phyloP scores from a whole-genome alignment of 768 basidiomycete genomes.

The Xerocomellus dryophilus region DNA sequence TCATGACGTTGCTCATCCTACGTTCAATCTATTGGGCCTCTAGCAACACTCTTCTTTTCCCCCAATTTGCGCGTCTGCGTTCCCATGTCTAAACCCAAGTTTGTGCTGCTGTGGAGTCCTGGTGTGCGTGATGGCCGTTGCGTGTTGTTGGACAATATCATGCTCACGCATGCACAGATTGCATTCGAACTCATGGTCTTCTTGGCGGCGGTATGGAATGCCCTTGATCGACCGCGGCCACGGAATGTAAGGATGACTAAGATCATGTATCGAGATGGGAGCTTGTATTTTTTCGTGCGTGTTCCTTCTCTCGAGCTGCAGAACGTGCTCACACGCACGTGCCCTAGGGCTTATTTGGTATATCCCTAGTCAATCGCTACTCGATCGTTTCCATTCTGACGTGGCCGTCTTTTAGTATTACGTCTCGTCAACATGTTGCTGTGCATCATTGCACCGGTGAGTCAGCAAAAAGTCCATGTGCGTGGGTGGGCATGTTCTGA shows the following conservation, averaged over 20 bases:
- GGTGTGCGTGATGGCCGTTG: constrained; percentile 17
- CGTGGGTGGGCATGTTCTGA: background rate
- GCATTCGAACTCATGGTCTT: constrained; percentile 33
- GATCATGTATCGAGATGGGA: constrained; percentile 30
- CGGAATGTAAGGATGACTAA: constrained; percentile 16
- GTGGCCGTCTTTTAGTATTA: constrained; percentile 9
- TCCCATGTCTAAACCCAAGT: constrained; percentile 18
- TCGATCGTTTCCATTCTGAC: background rate
- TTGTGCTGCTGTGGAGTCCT: constrained; percentile 28
- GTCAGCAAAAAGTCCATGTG: background rate
- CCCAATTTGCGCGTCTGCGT: constrained; percentile 19
- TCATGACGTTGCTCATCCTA: background rate
- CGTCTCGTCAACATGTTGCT: constrained; percentile 23
- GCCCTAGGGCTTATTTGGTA: constrained; percentile 29
- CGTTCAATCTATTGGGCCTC: background rate
- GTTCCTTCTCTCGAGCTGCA: background rate
- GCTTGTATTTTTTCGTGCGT: constrained; percentile 28
- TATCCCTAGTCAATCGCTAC: background rate
- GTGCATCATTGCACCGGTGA: constrained; percentile 24
- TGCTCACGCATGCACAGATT: constrained; percentile 16
- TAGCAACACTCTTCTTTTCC: constrained; percentile 18
- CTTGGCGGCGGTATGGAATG: constrained; percentile 28
- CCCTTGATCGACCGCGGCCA: constrained; percentile 25
- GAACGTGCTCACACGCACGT: background rate
- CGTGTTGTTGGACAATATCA: background rate